Evolutionary conservation across 75 land plant species (phyloP).

Genomic region (Azolla pinnata): DNA sequence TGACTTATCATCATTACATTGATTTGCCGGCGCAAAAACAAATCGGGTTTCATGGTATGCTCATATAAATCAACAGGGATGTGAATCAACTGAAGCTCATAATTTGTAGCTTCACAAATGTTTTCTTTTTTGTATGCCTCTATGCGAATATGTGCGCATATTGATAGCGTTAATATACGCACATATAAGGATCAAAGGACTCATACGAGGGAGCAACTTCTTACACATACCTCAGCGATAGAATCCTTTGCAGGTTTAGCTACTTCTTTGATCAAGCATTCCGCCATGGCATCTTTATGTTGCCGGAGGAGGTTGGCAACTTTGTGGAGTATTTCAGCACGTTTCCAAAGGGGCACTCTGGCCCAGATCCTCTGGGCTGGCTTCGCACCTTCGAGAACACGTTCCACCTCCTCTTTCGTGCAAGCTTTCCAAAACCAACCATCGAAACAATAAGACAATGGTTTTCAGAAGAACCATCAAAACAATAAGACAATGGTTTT

Average conservation of each 20-base stretch:
- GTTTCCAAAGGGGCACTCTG: slow-evolving; percentile 27
- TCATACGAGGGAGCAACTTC: background rate
- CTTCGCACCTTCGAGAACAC: slow-evolving; percentile 20
- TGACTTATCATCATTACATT: too few relatives aligned
- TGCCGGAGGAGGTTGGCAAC: slow-evolving; percentile 21
- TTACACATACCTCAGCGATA: slow-evolving; percentile 16
- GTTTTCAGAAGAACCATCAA: too few relatives aligned
- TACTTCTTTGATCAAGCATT: slow-evolving; percentile 28
- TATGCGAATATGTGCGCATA: too few relatives aligned
- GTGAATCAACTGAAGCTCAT: too few relatives aligned
- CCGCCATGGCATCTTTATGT: slow-evolving; percentile 24
- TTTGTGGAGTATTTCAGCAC: slow-evolving; percentile 25
- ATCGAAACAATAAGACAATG: background rate
- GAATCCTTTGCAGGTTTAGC: slow-evolving; percentile 27
- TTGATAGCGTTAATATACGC: too few relatives aligned
- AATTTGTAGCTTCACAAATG: too few relatives aligned
- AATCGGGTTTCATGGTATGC: too few relatives aligned
- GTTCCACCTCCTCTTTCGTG: slow-evolving; percentile 30
- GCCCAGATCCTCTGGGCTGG: slow-evolving; percentile 26
- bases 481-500: too few relatives aligned
- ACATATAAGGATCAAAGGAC: too few relatives aligned
- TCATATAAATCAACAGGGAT: too few relatives aligned
- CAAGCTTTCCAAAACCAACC: slow-evolving; percentile 13
- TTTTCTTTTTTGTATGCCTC: too few relatives aligned
- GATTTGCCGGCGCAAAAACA: too few relatives aligned